phyloP scores from a whole-genome alignment of 768 basidiomycete species.

The Clavulina sp. region DNA sequence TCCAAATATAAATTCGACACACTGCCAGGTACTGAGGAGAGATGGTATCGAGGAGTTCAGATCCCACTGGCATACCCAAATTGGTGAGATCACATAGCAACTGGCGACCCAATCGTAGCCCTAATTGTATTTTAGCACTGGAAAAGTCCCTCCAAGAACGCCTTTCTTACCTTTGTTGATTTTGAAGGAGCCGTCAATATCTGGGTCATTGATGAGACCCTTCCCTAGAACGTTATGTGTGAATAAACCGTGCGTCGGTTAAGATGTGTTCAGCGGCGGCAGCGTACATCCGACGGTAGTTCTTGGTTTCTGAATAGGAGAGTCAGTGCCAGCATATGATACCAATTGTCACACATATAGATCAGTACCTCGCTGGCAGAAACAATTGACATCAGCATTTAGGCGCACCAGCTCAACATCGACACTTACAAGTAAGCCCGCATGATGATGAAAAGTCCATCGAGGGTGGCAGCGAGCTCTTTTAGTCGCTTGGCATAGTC shows the following conservation, averaged over 20 bases:
- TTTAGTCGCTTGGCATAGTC: conserved; percentile 64
- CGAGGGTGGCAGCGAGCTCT: conserved; percentile 38
- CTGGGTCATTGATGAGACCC: conserved; percentile 66
- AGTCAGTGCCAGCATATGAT: not conserved
- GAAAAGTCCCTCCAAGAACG: no score
- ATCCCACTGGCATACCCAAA: conserved; percentile 82
- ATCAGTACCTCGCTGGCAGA: conserved; percentile 1
- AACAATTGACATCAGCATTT: not conserved
- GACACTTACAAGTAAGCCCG: conserved; percentile 80
- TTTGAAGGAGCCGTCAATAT: conserved; percentile 84
- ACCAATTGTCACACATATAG: not conserved
- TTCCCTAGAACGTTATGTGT: conserved; percentile 42
- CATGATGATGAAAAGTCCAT: conserved; percentile 79
- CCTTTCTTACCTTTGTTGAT: conserved; percentile 99
- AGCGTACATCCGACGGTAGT: conserved; percentile 75
- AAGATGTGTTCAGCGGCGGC: not conserved
- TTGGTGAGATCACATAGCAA: conserved; percentile 83
- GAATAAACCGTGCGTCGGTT: conserved; percentile 1
- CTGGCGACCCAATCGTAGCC: conserved; percentile 71
- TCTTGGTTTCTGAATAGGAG: conserved; percentile 57
- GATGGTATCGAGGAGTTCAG: conserved; percentile 77
- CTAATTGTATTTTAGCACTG: no score
- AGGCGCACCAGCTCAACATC: not conserved
- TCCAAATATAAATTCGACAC: not conserved
- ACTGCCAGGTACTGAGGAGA: conserved; percentile 74